These are phyloP conservation scores for Jackrogersella multiformis DNA, from an alignment of 495 filamentous ascomycete species.

Conservation along the genomic window DNA sequence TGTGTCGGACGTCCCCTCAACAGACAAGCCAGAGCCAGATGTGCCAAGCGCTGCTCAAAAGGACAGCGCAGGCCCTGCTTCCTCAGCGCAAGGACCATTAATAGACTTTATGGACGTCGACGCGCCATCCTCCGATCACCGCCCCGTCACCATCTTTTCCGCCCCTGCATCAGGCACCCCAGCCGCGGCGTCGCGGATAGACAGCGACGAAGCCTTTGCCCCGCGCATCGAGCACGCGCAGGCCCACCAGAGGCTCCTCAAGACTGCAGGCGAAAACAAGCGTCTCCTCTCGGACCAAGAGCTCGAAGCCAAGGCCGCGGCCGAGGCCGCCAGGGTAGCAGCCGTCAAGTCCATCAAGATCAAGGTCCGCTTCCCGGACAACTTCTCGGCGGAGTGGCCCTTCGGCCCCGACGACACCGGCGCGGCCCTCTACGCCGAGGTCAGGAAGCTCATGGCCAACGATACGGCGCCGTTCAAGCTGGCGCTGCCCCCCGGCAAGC, in stretches of 20 bases:
- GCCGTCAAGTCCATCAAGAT: conserved; percentile 74
- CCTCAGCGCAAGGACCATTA: conserved; percentile 19
- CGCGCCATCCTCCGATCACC: conserved; percentile 41
- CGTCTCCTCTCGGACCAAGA: conserved; percentile 76
- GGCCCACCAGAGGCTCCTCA: conserved; percentile 77
- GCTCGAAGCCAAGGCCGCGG: conserved; percentile 64
- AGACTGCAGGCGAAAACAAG: conserved; percentile 68
- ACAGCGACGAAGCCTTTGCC: conserved; percentile 78
- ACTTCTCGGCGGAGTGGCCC: conserved; percentile 71
- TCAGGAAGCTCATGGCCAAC: conserved; percentile 61
- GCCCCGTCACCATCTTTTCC: conserved; percentile 74
- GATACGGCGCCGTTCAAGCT: conserved; percentile 60
- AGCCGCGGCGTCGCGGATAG: conserved; percentile 70
- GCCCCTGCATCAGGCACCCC: conserved; percentile 77
- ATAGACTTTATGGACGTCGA: conserved; percentile 45
- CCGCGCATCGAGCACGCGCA: conserved; percentile 88
- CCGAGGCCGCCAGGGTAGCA: conserved; percentile 68
- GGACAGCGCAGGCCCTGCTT: not conserved
- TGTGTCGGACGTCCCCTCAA: not conserved
- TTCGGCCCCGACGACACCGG: conserved; percentile 72
- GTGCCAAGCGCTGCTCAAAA: not conserved
- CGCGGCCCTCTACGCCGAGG: conserved; percentile 71
- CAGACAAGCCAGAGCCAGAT: conserved; percentile 13
- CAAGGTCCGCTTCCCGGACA: conserved; percentile 88
- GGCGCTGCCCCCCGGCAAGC: conserved; percentile 50